Conservation (phyloP, 2,329 filamentous ascomycete genomes). For the Clarireedia monteithiana region DNA sequence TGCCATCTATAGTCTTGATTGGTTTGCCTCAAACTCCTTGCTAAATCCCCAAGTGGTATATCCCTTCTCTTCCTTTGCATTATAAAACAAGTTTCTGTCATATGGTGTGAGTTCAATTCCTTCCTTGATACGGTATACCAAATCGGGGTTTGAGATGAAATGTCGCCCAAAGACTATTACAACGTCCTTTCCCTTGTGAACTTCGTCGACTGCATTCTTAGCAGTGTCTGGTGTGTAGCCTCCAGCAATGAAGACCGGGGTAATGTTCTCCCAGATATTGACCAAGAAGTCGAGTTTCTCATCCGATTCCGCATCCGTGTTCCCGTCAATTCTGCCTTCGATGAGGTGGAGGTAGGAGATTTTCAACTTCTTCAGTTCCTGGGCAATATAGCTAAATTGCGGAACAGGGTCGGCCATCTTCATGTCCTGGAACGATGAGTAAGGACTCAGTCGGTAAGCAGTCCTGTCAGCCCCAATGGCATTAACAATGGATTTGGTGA, state of each 20-base stretch:
- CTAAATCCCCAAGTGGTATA: constrained; percentile 32
- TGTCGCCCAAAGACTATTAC: constrained; percentile 36
- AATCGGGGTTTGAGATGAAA: constrained; percentile 40
- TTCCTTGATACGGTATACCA: constrained; percentile 35
- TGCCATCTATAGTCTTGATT: constrained; percentile 13
- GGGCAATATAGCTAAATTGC: constrained; percentile 53
- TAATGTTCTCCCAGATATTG: constrained; percentile 35
- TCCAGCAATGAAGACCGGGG: constrained; percentile 43
- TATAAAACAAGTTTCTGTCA: constrained; percentile 34
- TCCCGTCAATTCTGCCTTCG: constrained; percentile 33
- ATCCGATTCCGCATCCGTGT: constrained; percentile 33
- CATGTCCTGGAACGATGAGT: constrained; percentile 55
- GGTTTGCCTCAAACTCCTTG: constrained; percentile 24
- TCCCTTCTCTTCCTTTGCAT: constrained; percentile 25
- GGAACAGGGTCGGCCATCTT: constrained; percentile 52
- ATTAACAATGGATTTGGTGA: constrained; percentile 40
- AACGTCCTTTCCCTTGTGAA: constrained; percentile 29
- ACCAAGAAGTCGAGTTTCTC: constrained; percentile 37
- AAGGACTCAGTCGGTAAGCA: constrained; percentile 53
- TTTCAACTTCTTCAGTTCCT: constrained; percentile 41
- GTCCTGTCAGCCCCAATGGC: constrained; percentile 45
- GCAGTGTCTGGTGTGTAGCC: constrained; percentile 36
- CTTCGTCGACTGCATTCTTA: constrained; percentile 32
- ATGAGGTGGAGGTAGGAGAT: constrained; percentile 59
- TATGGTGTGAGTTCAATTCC: constrained; percentile 33